Percentiles rank a stretch among this genome's conserved stretches.
Evolutionary conservation across 1,139 yeast species (phyloP).

Genomic region (Pichia sp.): DNA sequence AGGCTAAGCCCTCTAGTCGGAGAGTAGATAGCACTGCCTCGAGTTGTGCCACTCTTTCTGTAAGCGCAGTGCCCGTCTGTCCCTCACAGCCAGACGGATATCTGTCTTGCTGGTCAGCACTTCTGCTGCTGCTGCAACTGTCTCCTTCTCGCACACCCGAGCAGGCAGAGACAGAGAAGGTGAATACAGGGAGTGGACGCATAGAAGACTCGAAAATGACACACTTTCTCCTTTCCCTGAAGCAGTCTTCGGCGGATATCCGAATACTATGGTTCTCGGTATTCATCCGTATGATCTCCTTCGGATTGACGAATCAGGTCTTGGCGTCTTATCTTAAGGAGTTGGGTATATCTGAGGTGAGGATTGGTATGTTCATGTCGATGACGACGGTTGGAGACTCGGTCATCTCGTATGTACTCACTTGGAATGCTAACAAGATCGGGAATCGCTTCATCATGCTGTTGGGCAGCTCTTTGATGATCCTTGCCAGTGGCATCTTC

Average conservation of each 20-base stretch:
- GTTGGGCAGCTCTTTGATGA: slow-evolving; percentile 67
- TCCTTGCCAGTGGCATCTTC: slow-evolving; percentile 62
- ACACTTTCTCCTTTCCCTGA: slow-evolving; percentile 22
- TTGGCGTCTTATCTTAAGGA: slow-evolving; percentile 63
- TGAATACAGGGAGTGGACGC: too few species aligned
- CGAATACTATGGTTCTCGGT: slow-evolving; percentile 66
- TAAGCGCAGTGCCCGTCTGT: background rate
- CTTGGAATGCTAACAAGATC: slow-evolving; percentile 74
- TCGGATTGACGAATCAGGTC: slow-evolving; percentile 79
- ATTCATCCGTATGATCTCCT: slow-evolving; percentile 68
- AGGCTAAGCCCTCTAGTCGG: background rate
- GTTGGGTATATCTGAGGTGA: slow-evolving; percentile 50
- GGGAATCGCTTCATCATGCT: slow-evolving; percentile 69
- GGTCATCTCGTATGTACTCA: slow-evolving; percentile 59
- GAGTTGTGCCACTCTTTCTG: background rate
- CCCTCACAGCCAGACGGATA: too few species aligned
- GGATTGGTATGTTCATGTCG: slow-evolving; percentile 80
- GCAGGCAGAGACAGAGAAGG: too few species aligned
- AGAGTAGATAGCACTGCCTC: background rate
- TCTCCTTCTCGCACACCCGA: too few species aligned
- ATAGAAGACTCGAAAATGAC: slow-evolving; percentile 3
- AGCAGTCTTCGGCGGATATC: slow-evolving; percentile 42
- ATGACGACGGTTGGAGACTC: slow-evolving; percentile 79
- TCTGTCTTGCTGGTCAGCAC: too few species aligned
- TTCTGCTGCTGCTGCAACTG: too few species aligned